Evolutionary conservation across 352 stramenopile species (phyloP).

Genomic region (Pythium brachiatum): DNA sequence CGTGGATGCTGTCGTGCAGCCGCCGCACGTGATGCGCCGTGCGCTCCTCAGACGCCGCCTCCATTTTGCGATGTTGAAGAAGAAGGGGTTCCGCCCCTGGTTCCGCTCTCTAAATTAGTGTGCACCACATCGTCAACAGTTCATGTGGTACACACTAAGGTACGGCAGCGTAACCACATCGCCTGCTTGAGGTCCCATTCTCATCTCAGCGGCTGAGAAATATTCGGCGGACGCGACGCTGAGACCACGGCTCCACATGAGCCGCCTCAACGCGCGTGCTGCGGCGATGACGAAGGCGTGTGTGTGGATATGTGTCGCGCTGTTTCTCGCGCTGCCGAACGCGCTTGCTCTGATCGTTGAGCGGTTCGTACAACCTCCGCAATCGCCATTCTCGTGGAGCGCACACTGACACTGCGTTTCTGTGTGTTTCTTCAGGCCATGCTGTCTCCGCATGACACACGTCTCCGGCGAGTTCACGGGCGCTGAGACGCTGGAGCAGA

Average conservation of each 20-base stretch:
- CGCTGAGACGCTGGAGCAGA: conserved; percentile 37
- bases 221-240: too few relatives aligned
- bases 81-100: background rate
- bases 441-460: conserved; percentile 58
- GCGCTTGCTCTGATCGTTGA: conserved; percentile 11
- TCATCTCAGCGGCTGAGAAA: conserved; percentile 1
- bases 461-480: conserved; percentile 82
- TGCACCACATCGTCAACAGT: background rate
- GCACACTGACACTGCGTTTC: background rate
- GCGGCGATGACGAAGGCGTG: background rate
- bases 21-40: conserved; percentile 33
- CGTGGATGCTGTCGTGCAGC: conserved; percentile 36
- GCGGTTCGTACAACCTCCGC: conserved; percentile 13
- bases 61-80: conserved; percentile 8
- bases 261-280: background rate
- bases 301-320: background rate
- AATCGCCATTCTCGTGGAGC: background rate
- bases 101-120: background rate
- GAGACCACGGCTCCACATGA: background rate
- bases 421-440: conserved; percentile 32
- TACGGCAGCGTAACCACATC: background rate
- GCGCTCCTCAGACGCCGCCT: conserved; percentile 12
- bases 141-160: conserved; percentile 1
- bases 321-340: background rate
- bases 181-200: background rate